These are phyloP conservation scores for Sergeia podlipaevii DNA, from an alignment of 208 protist genomes.

Conservation along the genomic window DNA sequence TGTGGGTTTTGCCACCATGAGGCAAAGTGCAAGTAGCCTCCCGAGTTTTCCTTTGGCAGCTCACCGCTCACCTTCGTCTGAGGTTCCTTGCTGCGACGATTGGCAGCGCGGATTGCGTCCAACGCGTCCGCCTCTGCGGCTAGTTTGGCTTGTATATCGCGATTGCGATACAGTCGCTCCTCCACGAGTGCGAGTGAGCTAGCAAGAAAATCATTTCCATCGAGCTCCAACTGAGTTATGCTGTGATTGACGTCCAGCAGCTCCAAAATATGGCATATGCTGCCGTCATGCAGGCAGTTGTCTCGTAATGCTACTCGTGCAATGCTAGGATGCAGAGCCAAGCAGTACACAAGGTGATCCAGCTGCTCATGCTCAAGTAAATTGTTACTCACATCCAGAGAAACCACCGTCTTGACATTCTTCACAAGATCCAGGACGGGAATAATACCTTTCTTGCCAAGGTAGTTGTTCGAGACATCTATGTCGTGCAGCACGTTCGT, in stretches of 20 bases:
- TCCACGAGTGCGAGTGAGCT: conserved; percentile 19
- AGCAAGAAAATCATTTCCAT: conserved; percentile 49
- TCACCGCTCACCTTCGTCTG: conserved; percentile 27
- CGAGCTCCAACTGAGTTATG: conserved; percentile 42
- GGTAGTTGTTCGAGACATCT: conserved; percentile 78
- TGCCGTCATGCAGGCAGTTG: conserved; percentile 63
- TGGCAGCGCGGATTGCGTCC: conserved; percentile 10
- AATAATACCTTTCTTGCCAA: conserved; percentile 74
- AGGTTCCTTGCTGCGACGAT: conserved; percentile 8
- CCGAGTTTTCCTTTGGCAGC: conserved; percentile 39
- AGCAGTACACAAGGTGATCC: conserved; percentile 73
- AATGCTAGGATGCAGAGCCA: conserved; percentile 75
- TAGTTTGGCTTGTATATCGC: conserved; percentile 5
- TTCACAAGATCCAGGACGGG: conserved; percentile 83
- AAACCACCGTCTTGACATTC: conserved; percentile 63
- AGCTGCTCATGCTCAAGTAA: conserved; percentile 62
- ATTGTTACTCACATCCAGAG: conserved; percentile 77
- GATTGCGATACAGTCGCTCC: conserved; percentile 13
- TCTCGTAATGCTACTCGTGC: conserved; percentile 35
- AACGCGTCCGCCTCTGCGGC: conserved; percentile 12
- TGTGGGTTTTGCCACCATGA: conserved; percentile 89
- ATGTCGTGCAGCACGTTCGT: conserved; percentile 30
- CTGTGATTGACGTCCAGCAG: conserved; percentile 48
- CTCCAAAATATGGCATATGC: conserved; percentile 53
- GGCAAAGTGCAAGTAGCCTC: conserved; percentile 72